Conservation (phyloP, 1,139 yeast genomes). For the Maudiozyma humilis region DNA sequence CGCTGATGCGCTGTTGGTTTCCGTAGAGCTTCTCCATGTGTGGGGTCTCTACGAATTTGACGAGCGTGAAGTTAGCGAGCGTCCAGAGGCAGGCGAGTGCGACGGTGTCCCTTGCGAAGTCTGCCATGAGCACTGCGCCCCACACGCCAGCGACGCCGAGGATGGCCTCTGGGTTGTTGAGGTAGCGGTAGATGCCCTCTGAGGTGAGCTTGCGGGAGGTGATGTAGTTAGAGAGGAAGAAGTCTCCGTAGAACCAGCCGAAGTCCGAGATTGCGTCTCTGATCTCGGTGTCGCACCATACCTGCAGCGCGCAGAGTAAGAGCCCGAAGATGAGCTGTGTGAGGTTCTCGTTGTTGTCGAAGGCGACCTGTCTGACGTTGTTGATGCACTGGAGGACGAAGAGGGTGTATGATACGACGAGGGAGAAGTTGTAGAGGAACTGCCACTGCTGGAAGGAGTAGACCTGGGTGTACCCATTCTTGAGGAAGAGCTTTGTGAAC, state of each 20-base stretch:
- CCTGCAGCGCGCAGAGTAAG: constrained; percentile 53
- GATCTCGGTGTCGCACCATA: constrained; percentile 67
- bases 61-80: constrained; percentile 53
- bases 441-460: constrained; percentile 76
- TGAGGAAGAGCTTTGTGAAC: constrained; percentile 60
- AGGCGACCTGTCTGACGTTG: constrained; percentile 14
- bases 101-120: constrained; percentile 48
- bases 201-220: constrained; percentile 46
- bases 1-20: constrained; percentile 46
- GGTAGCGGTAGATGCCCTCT: constrained; percentile 76
- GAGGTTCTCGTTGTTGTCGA: constrained; percentile 20
- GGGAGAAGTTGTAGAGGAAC: constrained; percentile 48
- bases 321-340: constrained; percentile 50
- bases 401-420: constrained; percentile 37
- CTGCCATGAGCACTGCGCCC: constrained; percentile 60
- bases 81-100: constrained; percentile 63
- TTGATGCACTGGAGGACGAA: constrained; percentile 30
- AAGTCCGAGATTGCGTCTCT: constrained; percentile 71
- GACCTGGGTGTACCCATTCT: constrained; percentile 58
- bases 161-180: constrained; percentile 78
- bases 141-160: constrained; percentile 78
- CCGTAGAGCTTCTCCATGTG: constrained; percentile 80
- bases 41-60: constrained; percentile 67
- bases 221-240: constrained; percentile 55
- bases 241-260: constrained; percentile 90